Percentiles rank a stretch among this genome's conserved stretches.
Evolutionary conservation across 2,329 filamentous ascomycete species (phyloP).

Genomic region (Plenodomus biglobosus): DNA sequence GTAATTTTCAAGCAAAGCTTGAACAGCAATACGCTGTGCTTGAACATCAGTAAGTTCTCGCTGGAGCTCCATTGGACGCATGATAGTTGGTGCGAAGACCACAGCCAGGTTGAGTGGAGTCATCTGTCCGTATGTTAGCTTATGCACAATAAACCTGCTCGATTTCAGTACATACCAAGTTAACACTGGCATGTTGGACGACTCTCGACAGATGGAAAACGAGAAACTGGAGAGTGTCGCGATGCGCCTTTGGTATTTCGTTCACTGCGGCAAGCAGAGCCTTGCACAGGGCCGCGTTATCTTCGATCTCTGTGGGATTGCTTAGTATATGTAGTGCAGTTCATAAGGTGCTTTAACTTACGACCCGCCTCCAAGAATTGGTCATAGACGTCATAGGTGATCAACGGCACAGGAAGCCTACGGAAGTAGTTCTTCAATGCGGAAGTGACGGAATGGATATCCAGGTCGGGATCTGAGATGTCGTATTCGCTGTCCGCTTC

Average conservation of each 20-base stretch:
- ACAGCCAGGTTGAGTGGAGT: constrained; percentile 94
- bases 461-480: constrained; percentile 88
- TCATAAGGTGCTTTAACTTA: constrained; percentile 48
- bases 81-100: constrained; percentile 96
- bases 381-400: constrained; percentile 93
- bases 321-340: constrained; percentile 5
- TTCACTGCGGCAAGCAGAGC: constrained; percentile 74
- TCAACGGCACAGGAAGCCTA: constrained; percentile 81
- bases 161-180: constrained; percentile 66
- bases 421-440: constrained; percentile 97
- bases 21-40: constrained; percentile 85
- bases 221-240: constrained; percentile 87
- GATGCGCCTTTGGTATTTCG: constrained; percentile 78
- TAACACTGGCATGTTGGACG: constrained; percentile 77
- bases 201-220: constrained; percentile 92
- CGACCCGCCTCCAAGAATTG: constrained; percentile 77
- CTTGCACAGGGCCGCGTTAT: constrained; percentile 51
- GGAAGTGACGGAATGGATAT: constrained; percentile 95
- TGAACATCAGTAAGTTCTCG: constrained; percentile 97
- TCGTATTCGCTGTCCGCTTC: constrained; percentile 84
- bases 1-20: constrained; percentile 90
- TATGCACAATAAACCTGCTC: neutral
- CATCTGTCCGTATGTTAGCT: constrained; percentile 62
- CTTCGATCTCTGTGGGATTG: constrained; percentile 58
- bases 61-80: constrained; percentile 86